phyloP scores from a whole-genome alignment of 2,329 filamentous ascomycete genomes.

The Colletotrichum sansevieriae region DNA sequence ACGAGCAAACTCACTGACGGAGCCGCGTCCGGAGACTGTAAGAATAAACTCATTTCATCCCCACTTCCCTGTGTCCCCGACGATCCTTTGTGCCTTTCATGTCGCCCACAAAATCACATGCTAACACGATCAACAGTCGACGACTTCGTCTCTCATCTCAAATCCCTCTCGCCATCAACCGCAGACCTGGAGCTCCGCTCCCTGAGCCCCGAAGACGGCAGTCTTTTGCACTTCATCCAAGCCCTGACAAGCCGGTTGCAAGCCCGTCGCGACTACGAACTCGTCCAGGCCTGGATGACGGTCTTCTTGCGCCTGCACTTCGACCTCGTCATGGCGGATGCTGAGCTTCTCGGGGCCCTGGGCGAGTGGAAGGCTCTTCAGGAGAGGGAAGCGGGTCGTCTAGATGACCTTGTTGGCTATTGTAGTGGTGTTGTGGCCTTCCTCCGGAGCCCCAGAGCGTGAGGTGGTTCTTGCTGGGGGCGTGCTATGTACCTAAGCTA shows the following conservation, averaged over 20 bases:
- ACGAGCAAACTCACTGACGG: conserved; percentile 68
- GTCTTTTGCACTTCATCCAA: conserved; percentile 83
- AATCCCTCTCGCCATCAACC: conserved; percentile 83
- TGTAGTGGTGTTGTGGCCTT: conserved; percentile 89
- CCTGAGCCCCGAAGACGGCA: conserved; percentile 72
- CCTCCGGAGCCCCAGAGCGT: conserved; percentile 74
- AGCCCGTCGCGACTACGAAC: conserved; percentile 85
- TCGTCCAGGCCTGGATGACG: conserved; percentile 97
- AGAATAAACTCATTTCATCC: conserved; percentile 47
- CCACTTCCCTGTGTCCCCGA: too few relatives aligned
- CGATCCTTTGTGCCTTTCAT: too few relatives aligned
- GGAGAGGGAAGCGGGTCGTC: conserved; percentile 75
- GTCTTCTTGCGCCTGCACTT: conserved; percentile 89
- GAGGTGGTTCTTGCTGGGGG: conserved; percentile 13
- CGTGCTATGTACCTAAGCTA: neutral
- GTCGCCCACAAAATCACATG: neutral
- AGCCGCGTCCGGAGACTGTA: conserved; percentile 71
- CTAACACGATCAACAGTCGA: conserved; percentile 60
- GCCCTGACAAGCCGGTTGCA: conserved; percentile 80
- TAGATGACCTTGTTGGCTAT: conserved; percentile 86
- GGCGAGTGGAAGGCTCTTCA: conserved; percentile 79
- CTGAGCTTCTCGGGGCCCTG: conserved; percentile 69
- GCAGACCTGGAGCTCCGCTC: conserved; percentile 94
- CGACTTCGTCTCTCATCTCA: conserved; percentile 82
- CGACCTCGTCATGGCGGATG: conserved; percentile 65